A percentile compares a stretch with the other conserved stretches of the same genome.
phyloP scores from a whole-genome alignment of 2,329 filamentous ascomycete genomes.

The Diaporthe humulicola region DNA sequence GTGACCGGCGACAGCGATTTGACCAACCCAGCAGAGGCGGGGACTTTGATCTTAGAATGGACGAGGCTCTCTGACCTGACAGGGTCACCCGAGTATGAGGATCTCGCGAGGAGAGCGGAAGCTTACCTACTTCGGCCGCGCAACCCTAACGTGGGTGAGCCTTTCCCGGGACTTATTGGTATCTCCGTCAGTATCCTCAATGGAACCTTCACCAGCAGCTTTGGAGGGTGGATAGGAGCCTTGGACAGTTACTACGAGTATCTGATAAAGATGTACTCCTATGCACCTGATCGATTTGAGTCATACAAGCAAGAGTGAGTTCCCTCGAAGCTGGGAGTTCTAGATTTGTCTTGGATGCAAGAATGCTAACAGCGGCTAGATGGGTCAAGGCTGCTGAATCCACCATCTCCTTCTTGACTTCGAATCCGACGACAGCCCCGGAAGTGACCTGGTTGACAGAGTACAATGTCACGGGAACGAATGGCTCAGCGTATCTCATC shows the following conservation, averaged over 20 bases:
- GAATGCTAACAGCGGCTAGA: not conserved
- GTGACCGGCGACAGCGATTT: not conserved
- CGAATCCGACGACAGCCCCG: conserved; percentile 21
- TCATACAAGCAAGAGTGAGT: conserved; percentile 12
- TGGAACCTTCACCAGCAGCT: not conserved
- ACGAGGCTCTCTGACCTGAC: conserved; percentile 28
- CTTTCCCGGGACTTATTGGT: conserved; percentile 6
- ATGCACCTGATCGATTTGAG: conserved; percentile 22
- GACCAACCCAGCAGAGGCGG: conserved; percentile 16
- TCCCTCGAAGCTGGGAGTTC: accelerated
- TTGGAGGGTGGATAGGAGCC: conserved; percentile 26
- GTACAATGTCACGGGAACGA: conserved; percentile 13
- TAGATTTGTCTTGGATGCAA: too few relatives aligned
- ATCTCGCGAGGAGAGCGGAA: conserved; percentile 8
- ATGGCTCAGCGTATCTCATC: not conserved
- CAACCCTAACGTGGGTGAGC: conserved; percentile 1
- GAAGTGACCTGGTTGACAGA: not conserved
- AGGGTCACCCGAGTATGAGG: conserved; percentile 14
- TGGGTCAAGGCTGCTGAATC: conserved; percentile 23
- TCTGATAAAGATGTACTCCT: conserved; percentile 30
- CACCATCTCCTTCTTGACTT: conserved; percentile 23
- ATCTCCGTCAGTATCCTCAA: conserved; percentile 10
- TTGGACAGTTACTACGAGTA: conserved; percentile 31
- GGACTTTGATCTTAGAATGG: conserved; percentile 25
- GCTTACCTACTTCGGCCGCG: not conserved